A percentile compares a stretch with the other conserved stretches of the same genome.
Evolutionary conservation across 345 rosid genomes (phyloP).

Genomic region (Arabidopsis arenosa): DNA sequence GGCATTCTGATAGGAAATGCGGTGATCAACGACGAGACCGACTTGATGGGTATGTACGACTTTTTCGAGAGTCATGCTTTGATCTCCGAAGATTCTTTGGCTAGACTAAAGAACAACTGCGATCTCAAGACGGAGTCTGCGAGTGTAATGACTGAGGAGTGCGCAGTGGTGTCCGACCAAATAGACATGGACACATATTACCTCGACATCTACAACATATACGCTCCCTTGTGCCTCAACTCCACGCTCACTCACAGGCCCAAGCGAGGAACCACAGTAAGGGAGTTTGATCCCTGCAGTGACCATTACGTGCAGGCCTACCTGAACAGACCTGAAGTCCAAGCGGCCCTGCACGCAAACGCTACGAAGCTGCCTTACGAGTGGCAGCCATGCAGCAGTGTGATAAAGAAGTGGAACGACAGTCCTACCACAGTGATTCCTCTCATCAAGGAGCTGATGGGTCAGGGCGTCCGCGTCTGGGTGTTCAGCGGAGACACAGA

Average conservation of each 20-base stretch:
- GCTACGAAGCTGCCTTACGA: conserved; percentile 65
- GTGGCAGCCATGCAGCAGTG: conserved; percentile 78
- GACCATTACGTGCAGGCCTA: conserved; percentile 68
- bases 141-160: conserved; percentile 41
- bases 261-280: conserved; percentile 48
- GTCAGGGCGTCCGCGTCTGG: conserved; percentile 67
- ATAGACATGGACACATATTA: conserved; percentile 20
- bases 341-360: conserved; percentile 83
- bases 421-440: conserved; percentile 79
- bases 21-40: conserved; percentile 75
- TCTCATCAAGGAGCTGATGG: conserved; percentile 59
- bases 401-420: conserved; percentile 61
- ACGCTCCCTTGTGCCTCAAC: conserved; percentile 68
- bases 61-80: conserved; percentile 67
- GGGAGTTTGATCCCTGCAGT: conserved; percentile 70
- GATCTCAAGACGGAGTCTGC: conserved; percentile 54
- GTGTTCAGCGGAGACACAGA: conserved; percentile 88
- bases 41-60: conserved; percentile 69
- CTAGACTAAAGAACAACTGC: conserved; percentile 50
- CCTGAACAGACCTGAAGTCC: conserved; percentile 76
- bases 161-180: conserved; percentile 47
- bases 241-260: conserved; percentile 61
- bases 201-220: conserved; percentile 74
- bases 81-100: conserved; percentile 52
- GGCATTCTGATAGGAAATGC: conserved; percentile 96